These are phyloP conservation scores for Botryococcus braunii DNA, from an alignment of 163 green algal genomes.

Conservation along the genomic window DNA sequence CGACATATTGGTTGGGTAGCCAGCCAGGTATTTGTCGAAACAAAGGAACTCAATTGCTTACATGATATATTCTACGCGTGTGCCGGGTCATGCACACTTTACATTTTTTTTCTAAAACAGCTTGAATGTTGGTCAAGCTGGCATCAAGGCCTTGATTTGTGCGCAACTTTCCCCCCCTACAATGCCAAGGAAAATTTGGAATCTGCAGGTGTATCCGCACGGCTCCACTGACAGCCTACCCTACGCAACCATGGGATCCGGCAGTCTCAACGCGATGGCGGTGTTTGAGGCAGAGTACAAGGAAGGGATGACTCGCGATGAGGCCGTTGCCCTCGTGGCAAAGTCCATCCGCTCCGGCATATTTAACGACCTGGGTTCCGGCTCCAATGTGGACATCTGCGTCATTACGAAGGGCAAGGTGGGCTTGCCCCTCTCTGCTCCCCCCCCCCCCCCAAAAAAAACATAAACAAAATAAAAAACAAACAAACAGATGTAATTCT, in stretches of 20 bases:
- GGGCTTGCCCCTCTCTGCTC: no score
- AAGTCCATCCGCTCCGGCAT: constrained; percentile 64
- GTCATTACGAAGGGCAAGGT: constrained; percentile 81
- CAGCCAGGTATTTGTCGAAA: no score
- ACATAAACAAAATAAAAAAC: no score
- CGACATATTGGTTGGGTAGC: no score
- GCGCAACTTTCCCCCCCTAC: neutral
- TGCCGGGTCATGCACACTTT: no score
- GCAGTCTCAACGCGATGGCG: constrained; percentile 91
- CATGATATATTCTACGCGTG: no score
- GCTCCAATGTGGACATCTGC: constrained; percentile 95
- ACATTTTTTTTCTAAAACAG: no score
- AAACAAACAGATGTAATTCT: no score
- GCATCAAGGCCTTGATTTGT: neutral
- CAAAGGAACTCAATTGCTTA: no score
- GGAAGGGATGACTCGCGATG: constrained; percentile 78
- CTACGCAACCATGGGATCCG: constrained; percentile 94
- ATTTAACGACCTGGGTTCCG: constrained; percentile 93
- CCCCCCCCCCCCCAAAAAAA: no score
- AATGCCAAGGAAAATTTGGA: neutral
- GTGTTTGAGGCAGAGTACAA: constrained; percentile 90
- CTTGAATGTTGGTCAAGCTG: no score
- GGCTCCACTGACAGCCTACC: constrained; percentile 93
- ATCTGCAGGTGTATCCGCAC: constrained; percentile 87
- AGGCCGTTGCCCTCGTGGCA: constrained; percentile 82